Percentiles rank a stretch among this genome's conserved stretches.
phyloP scores from a whole-genome alignment of 257 asterid genomes.

The Solanum chmielewskii region DNA sequence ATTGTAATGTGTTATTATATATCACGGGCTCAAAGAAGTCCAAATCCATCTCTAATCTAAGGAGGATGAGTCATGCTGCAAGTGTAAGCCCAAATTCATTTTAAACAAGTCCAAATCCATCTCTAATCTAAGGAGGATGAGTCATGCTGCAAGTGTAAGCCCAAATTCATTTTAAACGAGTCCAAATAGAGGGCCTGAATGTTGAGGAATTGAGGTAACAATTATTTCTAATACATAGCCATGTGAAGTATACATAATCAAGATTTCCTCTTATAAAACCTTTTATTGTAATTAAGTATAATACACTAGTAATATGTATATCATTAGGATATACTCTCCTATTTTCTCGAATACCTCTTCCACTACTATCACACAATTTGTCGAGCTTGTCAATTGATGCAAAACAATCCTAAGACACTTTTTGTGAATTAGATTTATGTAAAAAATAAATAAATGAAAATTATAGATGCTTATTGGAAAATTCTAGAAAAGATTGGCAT shows the following conservation, averaged over 20 bases:
- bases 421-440: neutral
- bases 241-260: neutral
- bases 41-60: neutral
- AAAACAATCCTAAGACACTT: neutral
- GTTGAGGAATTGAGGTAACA: neutral
- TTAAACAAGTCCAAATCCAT: neutral
- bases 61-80: too few species aligned
- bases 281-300: neutral
- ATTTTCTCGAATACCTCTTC: neutral
- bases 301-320: too few species aligned
- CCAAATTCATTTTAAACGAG: neutral
- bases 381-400: neutral
- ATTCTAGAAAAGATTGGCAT: neutral
- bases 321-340: neutral
- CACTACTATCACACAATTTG: neutral
- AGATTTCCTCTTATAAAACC: too few species aligned
- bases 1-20: neutral
- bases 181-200: neutral
- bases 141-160: neutral
- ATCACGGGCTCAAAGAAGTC: neutral
- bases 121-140: too few species aligned
- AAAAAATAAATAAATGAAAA: neutral
- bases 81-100: neutral
- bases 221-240: too few species aligned
- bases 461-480: neutral